Base-by-base conservation (phyloP, 2,329 filamentous ascomycete genomes). In the Microsporum ferrugineum region DNA sequence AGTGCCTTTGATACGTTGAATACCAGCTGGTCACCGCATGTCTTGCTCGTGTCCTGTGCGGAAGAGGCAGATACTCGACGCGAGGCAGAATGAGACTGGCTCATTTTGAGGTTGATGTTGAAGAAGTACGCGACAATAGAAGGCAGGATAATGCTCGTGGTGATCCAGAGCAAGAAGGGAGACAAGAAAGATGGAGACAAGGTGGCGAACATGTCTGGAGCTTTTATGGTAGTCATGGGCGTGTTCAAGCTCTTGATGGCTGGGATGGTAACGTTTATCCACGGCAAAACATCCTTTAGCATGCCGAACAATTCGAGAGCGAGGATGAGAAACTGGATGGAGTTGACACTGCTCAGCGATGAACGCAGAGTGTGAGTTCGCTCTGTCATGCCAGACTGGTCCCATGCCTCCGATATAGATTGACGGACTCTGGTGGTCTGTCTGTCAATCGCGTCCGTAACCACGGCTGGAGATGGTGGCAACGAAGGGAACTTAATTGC, bases 1-100 rank as follows among this genome's bases (percentile, higher is more conserved):
- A 97, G 72, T 0, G 88, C 91, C 78, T 96, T 96, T 68, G 84
- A 84, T 61, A 97, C 85, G 77, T 91, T 95, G 77, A 95, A 99
- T 27, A 87, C 88, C 70, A 97, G 77, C 2, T 91, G 91, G 72
- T 99, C 94, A 65, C 92, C 84, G 47, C 64, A 70, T 4, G 69
- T 51, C 51, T 58, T 63, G 33, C 65, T 86, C 85, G 65, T 84
- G 81, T 65, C 78, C 76, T 49, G 72, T 68, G 68, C 71, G 63
- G 57, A 60, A 12, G 66, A 47, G 5, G 58, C 61, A 14, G 61
- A 53, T 27, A 66, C 61, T 36, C 68, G 68, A 62, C 66, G 72
- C 56, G 63, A 66, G 58, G 66, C 68, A 57, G 63, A 63, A 58
- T 69, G 63, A 38, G 62, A 65, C 56, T 65, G 67, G 10, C 69